These are phyloP conservation scores for Rhodamnia argentea DNA, from an alignment of 345 rosid species.

Conservation along the genomic window DNA sequence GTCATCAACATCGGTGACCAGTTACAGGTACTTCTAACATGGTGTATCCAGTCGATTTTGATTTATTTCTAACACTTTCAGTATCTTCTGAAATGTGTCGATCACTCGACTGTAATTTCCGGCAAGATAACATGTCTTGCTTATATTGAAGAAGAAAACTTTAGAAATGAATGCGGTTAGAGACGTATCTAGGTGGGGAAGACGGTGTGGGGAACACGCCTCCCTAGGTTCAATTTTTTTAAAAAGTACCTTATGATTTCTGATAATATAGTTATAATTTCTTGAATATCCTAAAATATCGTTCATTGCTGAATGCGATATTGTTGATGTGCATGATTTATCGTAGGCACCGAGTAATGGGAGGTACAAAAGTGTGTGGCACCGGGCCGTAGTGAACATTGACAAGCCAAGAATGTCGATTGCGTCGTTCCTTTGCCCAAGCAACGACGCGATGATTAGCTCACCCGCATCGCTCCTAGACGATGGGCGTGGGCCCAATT, in stretches of 20 bases:
- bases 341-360: conserved; percentile 79
- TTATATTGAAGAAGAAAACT: neutral
- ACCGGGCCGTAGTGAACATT: conserved; percentile 53
- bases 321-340: neutral
- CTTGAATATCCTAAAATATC: neutral
- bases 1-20: conserved; percentile 90
- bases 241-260: neutral
- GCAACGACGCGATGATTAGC: conserved; percentile 42
- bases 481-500: conserved; percentile 28
- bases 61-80: neutral
- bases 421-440: conserved; percentile 72
- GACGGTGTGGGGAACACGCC: neutral
- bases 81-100: neutral
- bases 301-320: neutral
- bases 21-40: conserved; percentile 36
- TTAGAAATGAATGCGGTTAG: neutral
- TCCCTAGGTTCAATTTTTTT: neutral
- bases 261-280: neutral
- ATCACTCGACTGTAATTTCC: neutral
- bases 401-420: conserved; percentile 55
- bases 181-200: neutral
- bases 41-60: neutral
- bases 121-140: neutral
- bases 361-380: conserved; percentile 83
- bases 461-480: conserved; percentile 36